Base-by-base conservation (phyloP, 75 land plant genomes). In the Adiantum capillusveneris region DNA sequence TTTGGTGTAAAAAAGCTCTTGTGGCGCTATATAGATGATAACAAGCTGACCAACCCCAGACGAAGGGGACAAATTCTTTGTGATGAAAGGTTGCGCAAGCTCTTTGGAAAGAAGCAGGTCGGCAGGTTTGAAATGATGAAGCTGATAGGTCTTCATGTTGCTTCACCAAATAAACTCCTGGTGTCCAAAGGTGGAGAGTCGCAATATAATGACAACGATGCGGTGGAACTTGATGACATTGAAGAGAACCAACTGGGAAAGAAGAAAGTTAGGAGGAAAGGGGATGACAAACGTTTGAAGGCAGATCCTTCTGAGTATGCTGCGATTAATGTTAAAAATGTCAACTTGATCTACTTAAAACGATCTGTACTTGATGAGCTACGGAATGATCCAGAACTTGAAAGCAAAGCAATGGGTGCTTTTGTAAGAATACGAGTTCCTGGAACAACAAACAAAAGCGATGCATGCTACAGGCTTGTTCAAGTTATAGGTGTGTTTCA, bases 111-210 rank as follows among this genome's bases (percentile, higher is more conserved):
- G 67, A 72, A 75, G 31, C 66, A 74, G 51, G 86, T 90, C 43
- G 88, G 88, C n/a, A 96, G 88, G 67, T 79, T 84, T 81, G 92
- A 90, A 74, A 90, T 95, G 99, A 69, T 90, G 64, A 90, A 87
- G 68, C 82, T 87, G 71, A 79, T 95, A 26, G 86, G 87, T 39
- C 77, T 76, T 5, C 99, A 95, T 53, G 78, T 87, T 59, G 66
- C 78, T 44, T 46, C 59, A 11, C 78, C 73, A 65, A 75, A 67
- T 28, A 75, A 75, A 60, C 42, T 56, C 24, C 65, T 62, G 42
- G 57, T 18, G 1, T 36, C 53, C n/a, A 65, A 30, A 21, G 74
- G 67, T 60, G 79, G 74, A 14, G 81, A 60, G 18, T 59, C 66
- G 30, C 63, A 62, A 24, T 72, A 74, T 63, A 67, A 65, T 58